Conservation (phyloP, 2,329 filamentous ascomycete genomes). For the Apiospora sp. region DNA sequence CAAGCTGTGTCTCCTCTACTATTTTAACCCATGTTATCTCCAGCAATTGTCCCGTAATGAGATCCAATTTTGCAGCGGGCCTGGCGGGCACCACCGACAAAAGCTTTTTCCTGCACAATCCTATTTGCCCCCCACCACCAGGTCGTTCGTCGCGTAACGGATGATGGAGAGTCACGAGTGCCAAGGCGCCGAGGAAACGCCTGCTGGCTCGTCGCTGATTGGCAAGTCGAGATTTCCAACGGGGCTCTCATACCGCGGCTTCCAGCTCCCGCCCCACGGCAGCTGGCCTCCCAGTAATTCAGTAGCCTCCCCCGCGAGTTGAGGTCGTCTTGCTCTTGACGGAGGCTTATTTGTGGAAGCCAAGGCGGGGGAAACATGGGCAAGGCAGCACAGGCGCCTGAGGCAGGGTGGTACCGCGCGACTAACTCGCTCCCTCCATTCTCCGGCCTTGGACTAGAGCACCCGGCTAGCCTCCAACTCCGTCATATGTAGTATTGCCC, state of each 20-base stretch:
- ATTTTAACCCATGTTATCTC: slow-evolving; percentile 13
- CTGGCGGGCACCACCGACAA: not conserved
- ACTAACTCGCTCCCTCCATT: not conserved
- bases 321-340: not conserved
- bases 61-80: not conserved
- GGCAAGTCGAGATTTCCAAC: slow-evolving; percentile 24
- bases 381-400: not conserved
- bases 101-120: not conserved
- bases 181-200: slow-evolving; percentile 40
- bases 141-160: slow-evolving; percentile 6
- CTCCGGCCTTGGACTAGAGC: slow-evolving; percentile 8
- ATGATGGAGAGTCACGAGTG: slow-evolving; percentile 21
- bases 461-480: slow-evolving; percentile 9
- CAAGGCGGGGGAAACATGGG: slow-evolving; percentile 17
- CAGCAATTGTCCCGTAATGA: slow-evolving; percentile 11
- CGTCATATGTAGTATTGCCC: not conserved
- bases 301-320: not conserved
- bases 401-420: not conserved
- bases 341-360: slow-evolving; percentile 1
- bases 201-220: slow-evolving; percentile 30
- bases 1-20: not conserved
- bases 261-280: slow-evolving; percentile 13
- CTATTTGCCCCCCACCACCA: slow-evolving; percentile 1
- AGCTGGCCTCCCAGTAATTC: slow-evolving; percentile 1
- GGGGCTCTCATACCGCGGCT: slow-evolving; percentile 23